Evolutionary conservation across 2,329 filamentous ascomycete genomes (phyloP), one percentile per base, ranked within the genome.

Genomic region (Verticillium albo-atrum): DNA sequence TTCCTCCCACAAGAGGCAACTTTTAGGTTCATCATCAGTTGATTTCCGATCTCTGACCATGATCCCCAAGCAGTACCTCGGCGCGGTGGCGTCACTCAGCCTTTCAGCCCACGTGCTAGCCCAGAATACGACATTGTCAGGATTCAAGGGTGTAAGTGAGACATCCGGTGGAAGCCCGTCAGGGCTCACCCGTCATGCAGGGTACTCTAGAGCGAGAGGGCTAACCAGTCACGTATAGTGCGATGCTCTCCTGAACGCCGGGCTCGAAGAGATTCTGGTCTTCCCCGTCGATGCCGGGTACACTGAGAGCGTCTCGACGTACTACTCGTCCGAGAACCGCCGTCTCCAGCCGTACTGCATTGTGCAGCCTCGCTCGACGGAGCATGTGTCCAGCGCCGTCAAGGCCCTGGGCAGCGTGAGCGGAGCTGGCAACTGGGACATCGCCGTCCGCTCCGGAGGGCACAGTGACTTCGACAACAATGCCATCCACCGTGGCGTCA

Each of bases 391-490:
- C 17, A 23, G 28, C 5, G 34, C 62, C 12, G 58, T 67, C 14
- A 64, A 56, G 12, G 61, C 61, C 10, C 58, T 68, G 23, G 50
- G 34, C n/a, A 17, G 51, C 1, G 25, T 59, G 0, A 42, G 54
- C 7, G 26, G 34, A n/a, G 23, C 54, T 1, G 59, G 56, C 6
- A 54, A 56, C 15, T 65, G 64, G 54, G 32, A 64, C n/a, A 61
- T 67, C 27, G 76, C 78, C 6, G 71, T 76, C 50, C 72, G 75
- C 32, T 73, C 75, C 59, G 79, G 78, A 25, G 79, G 79, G 0
- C 79, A 81, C 65, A 73, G 73, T n/a, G 71, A 75, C n/a, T 75
- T 75, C 61, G 75, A 74, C 15, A 69, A 72, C 9, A 74, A 77
- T 1, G 80, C 72, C 61, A 76, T 73, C 47, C 64, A 74, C 15